phyloP scores from a whole-genome alignment of 768 basidiomycete species.

The Chalciporus chontae region DNA sequence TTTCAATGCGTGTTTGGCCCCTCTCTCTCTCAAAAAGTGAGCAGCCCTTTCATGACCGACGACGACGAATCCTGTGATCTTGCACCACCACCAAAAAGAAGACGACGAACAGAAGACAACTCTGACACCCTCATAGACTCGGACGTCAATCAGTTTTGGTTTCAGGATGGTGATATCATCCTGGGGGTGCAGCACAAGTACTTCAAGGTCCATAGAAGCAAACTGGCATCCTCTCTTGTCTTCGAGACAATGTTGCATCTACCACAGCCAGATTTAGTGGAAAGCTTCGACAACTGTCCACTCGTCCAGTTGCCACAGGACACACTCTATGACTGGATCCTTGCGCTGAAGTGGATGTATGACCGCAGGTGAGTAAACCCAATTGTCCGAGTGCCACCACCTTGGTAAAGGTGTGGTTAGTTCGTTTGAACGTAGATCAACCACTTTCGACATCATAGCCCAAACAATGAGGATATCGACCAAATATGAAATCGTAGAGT shows the following conservation, averaged over 20 bases:
- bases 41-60: not conserved
- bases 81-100: slow-evolving; percentile 5
- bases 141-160: slow-evolving; percentile 22
- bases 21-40: not conserved
- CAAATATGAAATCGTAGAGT: slow-evolving; percentile 33
- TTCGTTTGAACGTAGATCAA: slow-evolving; percentile 18
- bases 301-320: slow-evolving; percentile 27
- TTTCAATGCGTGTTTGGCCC: not conserved
- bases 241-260: slow-evolving; percentile 37
- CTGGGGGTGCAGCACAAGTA: slow-evolving; percentile 21
- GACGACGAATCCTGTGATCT: not conserved
- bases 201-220: slow-evolving; percentile 26
- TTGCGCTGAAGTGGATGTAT: slow-evolving; percentile 33
- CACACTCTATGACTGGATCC: slow-evolving; percentile 28
- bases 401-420: slow-evolving; percentile 10
- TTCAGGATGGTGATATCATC: slow-evolving; percentile 35
- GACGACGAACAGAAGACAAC: not conserved
- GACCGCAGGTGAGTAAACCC: slow-evolving; percentile 26
- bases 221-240: slow-evolving; percentile 21
- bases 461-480: slow-evolving; percentile 33
- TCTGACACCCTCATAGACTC: not conserved
- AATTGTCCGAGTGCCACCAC: not conserved
- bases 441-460: slow-evolving; percentile 25
- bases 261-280: slow-evolving; percentile 28
- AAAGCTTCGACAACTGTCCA: slow-evolving; percentile 32